Evolutionary conservation across 345 rosid species (phyloP), one percentile per base, ranked within the genome.

Genomic region (Pugionium cornutum): DNA sequence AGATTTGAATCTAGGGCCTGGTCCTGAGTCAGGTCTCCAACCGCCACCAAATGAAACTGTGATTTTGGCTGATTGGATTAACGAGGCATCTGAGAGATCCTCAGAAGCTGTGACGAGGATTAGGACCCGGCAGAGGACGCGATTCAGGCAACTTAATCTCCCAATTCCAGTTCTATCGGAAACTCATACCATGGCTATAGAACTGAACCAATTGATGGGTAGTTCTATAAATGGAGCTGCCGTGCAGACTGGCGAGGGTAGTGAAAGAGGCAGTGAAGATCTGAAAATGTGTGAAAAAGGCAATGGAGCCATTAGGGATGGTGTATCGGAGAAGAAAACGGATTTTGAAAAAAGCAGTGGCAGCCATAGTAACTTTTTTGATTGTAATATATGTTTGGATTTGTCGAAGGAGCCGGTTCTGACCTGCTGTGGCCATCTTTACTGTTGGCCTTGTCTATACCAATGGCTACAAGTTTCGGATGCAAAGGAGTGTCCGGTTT

Each of bases 381-480:
- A 85, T 54, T 89, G 95, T 78, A 87, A 87, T 70, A 84, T 94
- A 40, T 94, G 99, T 75, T 77, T 94, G 44, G 96, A 94, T 51
- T 65, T 85, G 74, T 88, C 92, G 1, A 81, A 75, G 53, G 97
- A 94, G 40, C 97, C 99, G 5, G 97, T 94, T 28, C 88, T 94
- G n/a, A 88, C 99, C 1, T 86, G 89, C 60, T 94, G 99, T 55
- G 97, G 99, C 50, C 99, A 94, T 73, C 79, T 94, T 51, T 92
- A 84, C 77, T 94, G 99, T 67, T 94, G 99, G 99, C 81, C 95
- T 27, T 94, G 99, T 80, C 77, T 90, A 8, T 85, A 83, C 76
- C 86, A 78, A 46, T 86, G 91, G 97, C 67, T 90, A 42, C 83
- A 92, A 60, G 57, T 79, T 25, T 83, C 94, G 4, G 92, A 89